Evolutionary conservation across 192 early-diverging fungal species (phyloP).

Genomic region (Coemansia sp.): DNA sequence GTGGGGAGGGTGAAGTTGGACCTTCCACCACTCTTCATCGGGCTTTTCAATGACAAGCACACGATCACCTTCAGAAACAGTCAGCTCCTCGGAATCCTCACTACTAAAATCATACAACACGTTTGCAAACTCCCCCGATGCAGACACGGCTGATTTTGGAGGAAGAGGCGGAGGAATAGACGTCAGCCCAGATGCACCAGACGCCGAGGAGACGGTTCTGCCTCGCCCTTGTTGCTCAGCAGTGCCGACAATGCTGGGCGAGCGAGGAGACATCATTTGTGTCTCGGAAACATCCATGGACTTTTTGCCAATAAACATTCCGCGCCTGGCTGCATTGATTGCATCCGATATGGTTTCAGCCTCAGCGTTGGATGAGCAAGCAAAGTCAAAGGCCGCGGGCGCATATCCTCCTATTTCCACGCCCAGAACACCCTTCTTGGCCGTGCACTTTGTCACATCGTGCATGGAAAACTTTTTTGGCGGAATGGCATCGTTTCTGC

Average conservation of each 20-base stretch:
- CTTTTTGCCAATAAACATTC: constrained; percentile 52
- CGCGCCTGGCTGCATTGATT: constrained; percentile 60
- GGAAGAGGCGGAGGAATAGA: neutral
- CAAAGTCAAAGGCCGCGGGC: constrained; percentile 63
- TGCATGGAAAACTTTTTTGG: constrained; percentile 53
- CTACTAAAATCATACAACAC: constrained; percentile 84
- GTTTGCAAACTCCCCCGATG: constrained; percentile 34
- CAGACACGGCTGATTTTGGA: neutral
- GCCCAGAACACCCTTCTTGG: constrained; percentile 66
- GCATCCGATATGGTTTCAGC: constrained; percentile 68
- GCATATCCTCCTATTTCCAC: constrained; percentile 62
- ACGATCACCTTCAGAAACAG: constrained; percentile 78
- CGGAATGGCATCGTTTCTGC: constrained; percentile 54
- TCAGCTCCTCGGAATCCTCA: constrained; percentile 83
- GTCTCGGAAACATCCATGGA: constrained; percentile 13
- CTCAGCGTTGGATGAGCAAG: constrained; percentile 62
- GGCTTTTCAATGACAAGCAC: constrained; percentile 84
- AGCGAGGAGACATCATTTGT: constrained; percentile 12
- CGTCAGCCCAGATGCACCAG: neutral
- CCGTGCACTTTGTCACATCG: constrained; percentile 61
- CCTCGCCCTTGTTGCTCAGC: neutral
- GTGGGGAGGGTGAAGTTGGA: constrained; percentile 62
- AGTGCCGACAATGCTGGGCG: constrained; percentile 29
- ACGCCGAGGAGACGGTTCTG: neutral
- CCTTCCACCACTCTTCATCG: constrained; percentile 86